Evolutionary conservation across 768 basidiomycete species (phyloP), one percentile per base, ranked within the genome.

Genomic region (Kwoniella mangroviensis): DNA sequence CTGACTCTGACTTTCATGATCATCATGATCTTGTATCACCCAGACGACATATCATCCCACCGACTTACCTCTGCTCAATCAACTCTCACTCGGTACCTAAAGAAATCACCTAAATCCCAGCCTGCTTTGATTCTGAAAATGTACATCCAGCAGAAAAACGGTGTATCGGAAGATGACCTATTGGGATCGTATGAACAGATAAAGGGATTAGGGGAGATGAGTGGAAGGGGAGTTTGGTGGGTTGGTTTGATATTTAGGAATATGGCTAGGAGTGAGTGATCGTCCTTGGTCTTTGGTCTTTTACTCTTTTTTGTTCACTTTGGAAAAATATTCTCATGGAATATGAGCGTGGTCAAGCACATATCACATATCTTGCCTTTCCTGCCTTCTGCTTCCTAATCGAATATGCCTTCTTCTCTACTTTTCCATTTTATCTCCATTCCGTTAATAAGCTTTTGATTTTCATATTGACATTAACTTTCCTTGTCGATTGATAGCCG

Each of bases 31-130:
- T 19, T 19, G 59, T 40, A 24, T 53, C 40, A 45, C n/a, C 13
- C 67, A 80, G 79, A 80, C 42, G 79, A 80, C 45, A 65, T 78
- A 28, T 62, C 65, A 5, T 41, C 55, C 2, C 56, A 62, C 22
- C 65, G 69, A 7, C 61, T 69, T 45, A 71, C 76, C 24, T 56
- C 57, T 2, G 79, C 77, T n/a, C 42, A 66, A 26, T 63, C 77
- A 6, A 56, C 69, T 4, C 52, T 78, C 15, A 58, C 53, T 24
- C 67, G 73, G 49, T 67, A 67, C 43, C 71, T 78, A 6, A 80
- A 78, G 73, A 80, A 80, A 71, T 59, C 67, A 28, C 75, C 77
- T 11, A 68, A 69, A 60, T 80, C 79, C 13, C 77, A 78, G 54
- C 77, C 77, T 41, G 79, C 72, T 9, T 64, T 78, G 2, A 67